Base-by-base conservation (phyloP, 768 basidiomycete genomes). In the Cystoderma amianthinum region DNA sequence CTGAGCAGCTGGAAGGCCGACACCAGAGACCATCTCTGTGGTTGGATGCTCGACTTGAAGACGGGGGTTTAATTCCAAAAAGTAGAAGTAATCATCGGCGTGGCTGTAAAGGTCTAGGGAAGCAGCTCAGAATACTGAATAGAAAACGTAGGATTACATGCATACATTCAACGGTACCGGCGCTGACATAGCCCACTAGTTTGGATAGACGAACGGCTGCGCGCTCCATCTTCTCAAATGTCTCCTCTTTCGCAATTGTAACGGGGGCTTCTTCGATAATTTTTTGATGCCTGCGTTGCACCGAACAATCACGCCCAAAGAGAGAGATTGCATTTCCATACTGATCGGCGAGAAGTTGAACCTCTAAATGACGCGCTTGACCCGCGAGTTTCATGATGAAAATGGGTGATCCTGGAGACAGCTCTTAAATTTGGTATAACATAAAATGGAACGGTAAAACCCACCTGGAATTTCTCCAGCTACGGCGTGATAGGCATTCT, bases 341-440 rank as follows among this genome's bases (percentile, higher is more conserved):
- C 62, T 99, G 96, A 67, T 99, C 96, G 36, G 96, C 96, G 25
- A 99, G 80, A 25, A 99, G 79, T 62, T 99, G 96, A 20, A 98
- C 96, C 63, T 99, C 96, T 53, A 99, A 69, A 65, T 99, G 96
- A 48, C 96, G 87, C 34, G 96, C 96, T 52, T 91, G 85, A 9
- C 95, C 93, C 24, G 96, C 96, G 43, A 99, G 85, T 71, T 98
- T 98, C 96, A 99, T 99, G 68, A 99, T 88, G 66, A 99, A 99
- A 51, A 99, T 93, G 38, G 96, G 96, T 1, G 96, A 98, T 32
- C 96, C 96, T 81, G 48, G 13, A 12, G 25, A 13, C 19, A 13
- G 25, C 19, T 38, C 18, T 32, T 42, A 28, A 44, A 44, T 47
- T 34, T 19, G 15, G 30, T 11, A 34, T 43, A 12, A 15, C 42